phyloP scores from a whole-genome alignment of 768 basidiomycete species.

The Lactarius hatsudake region DNA sequence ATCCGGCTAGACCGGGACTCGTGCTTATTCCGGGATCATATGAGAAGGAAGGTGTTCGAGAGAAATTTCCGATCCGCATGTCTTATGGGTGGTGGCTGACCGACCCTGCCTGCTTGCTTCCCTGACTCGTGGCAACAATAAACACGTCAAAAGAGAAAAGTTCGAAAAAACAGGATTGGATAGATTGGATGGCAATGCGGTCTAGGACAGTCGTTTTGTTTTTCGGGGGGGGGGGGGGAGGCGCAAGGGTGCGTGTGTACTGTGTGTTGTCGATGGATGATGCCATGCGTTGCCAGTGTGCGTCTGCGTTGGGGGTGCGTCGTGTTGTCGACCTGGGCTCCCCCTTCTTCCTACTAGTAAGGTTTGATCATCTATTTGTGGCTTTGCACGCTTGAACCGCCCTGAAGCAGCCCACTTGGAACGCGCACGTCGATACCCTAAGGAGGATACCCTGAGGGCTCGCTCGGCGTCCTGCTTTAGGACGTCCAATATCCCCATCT shows the following conservation, averaged over 20 bases:
- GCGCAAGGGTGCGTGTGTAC: constrained; percentile 5
- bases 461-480: neutral
- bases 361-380: constrained; percentile 12
- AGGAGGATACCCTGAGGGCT: neutral
- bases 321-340: neutral
- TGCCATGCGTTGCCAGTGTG: neutral
- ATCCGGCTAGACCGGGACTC: neutral
- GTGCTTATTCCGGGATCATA: constrained; percentile 13
- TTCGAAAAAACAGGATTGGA: neutral
- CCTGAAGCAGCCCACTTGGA: neutral
- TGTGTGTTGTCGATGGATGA: neutral
- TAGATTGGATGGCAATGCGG: neutral
- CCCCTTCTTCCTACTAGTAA: neutral
- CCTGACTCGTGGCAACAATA: constrained; percentile 16
- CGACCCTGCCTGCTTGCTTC: constrained; percentile 9
- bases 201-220: constrained; percentile 9
- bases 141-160: neutral
- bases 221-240: neutral
- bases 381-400: constrained; percentile 2
- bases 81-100: neutral
- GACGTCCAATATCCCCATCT: neutral
- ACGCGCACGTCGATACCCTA: neutral
- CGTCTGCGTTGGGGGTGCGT: neutral
- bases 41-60: neutral
- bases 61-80: constrained; percentile 12